Conservation (phyloP, 2,329 filamentous ascomycete species). For the Diaporthe caulivora region DNA sequence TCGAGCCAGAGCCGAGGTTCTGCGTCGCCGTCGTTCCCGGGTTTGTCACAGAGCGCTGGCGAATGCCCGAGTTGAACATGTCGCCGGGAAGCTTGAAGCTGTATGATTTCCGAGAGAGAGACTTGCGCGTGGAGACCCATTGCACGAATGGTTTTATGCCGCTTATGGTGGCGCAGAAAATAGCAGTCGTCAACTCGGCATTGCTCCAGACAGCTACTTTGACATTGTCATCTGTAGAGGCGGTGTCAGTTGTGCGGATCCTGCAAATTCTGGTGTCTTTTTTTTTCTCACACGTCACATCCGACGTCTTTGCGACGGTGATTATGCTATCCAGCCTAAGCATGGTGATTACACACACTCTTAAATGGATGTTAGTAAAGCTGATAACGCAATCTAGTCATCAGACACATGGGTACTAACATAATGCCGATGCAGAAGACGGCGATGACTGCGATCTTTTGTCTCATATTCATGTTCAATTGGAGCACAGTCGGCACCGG, state of each 20-base stretch:
- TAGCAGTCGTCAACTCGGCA: conserved; percentile 4
- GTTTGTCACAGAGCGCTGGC: background rate
- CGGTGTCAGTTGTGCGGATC: background rate
- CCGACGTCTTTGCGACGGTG: background rate
- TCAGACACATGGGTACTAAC: background rate
- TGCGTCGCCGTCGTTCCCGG: too few species aligned
- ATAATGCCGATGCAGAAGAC: conserved; percentile 11
- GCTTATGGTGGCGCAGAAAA: conserved; percentile 9
- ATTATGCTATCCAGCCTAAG: background rate
- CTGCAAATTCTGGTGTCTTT: too few species aligned
- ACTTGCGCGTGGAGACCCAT: conserved; percentile 6
- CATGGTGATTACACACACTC: background rate
- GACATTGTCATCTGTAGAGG: background rate
- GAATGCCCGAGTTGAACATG: background rate
- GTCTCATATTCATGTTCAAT: conserved; percentile 15
- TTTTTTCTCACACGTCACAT: conserved; percentile 8
- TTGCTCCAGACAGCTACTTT: conserved; percentile 11
- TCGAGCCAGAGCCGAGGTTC: background rate
- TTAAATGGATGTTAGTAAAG: background rate
- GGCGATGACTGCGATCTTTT: conserved; percentile 11
- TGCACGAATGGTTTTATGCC: conserved; percentile 20
- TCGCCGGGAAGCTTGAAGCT: background rate
- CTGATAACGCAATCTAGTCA: background rate
- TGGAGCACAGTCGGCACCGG: background rate
- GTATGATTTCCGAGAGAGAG: background rate